A percentile compares a stretch with the other conserved stretches of the same genome.
Evolutionary conservation across 306 rosid genomes (phyloP).

Genomic region (Sindora glabra): DNA sequence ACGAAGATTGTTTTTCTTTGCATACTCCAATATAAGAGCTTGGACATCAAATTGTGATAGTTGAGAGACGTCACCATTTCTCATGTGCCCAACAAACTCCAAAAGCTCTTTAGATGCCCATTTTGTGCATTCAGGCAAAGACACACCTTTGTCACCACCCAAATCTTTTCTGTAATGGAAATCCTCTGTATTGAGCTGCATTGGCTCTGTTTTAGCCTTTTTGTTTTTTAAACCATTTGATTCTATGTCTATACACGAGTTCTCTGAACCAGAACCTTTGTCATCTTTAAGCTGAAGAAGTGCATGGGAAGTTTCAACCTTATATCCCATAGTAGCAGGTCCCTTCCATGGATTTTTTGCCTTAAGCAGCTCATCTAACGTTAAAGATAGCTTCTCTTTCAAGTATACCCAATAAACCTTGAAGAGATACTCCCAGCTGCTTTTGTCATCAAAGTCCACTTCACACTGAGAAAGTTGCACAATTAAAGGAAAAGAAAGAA

Average conservation of each 20-base stretch:
- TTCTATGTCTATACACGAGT: conserved; percentile 49
- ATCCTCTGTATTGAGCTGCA: conserved; percentile 17
- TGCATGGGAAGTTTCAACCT: conserved; percentile 32
- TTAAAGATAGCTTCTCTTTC: conserved; percentile 69
- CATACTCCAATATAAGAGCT: conserved; percentile 62
- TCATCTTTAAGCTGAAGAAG: conserved; percentile 32
- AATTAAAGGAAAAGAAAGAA: neutral
- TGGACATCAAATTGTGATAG: conserved; percentile 66
- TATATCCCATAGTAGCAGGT: conserved; percentile 32
- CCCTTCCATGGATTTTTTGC: conserved; percentile 68
- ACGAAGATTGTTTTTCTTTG: conserved; percentile 62
- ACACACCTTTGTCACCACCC: conserved; percentile 22
- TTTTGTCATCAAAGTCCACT: conserved; percentile 95
- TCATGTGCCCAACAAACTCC: conserved; percentile 87
- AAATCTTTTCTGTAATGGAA: conserved; percentile 27
- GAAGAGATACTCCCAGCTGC: conserved; percentile 99
- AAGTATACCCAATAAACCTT: conserved; percentile 83
- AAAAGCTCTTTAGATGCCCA: conserved; percentile 93
- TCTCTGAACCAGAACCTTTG: conserved; percentile 37
- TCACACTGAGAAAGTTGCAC: conserved; percentile 24
- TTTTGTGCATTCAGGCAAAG: conserved; percentile 33
- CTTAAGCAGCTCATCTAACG: conserved; percentile 60
- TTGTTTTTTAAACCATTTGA: conserved; percentile 37
- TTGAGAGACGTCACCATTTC: conserved; percentile 62
- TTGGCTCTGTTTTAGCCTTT: conserved; percentile 25